Evolutionary conservation across 2,329 filamentous ascomycete genomes (phyloP), one percentile per base, ranked within the genome.

Genomic region (Rasamsonia emersonii): DNA sequence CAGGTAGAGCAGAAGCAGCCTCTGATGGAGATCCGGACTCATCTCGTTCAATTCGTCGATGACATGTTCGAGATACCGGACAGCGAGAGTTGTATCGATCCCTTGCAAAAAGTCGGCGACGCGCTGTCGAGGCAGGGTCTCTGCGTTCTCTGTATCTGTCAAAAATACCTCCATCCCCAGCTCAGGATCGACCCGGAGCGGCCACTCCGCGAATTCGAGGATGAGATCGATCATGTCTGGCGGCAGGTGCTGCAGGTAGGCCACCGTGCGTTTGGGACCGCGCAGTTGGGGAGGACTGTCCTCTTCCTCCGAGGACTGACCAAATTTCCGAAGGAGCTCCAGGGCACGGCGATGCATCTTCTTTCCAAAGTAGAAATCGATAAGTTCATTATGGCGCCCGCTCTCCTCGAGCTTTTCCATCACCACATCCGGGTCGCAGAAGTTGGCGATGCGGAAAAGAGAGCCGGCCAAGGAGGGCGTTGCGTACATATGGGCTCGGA

Each of bases 341-440:
- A 98, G 64, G 0, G 91, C 89, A 50, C 93, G 79, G 11, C 80
- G 77, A 58, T 98, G 91, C 24, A 96, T 71, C 56, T 82, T 88
- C 64, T 98, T 98, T 41, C 91, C 91, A 49, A 93, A 86, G 45
- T 96, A 79, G 53, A 98, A 98, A 56, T 96, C 89, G n/a, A 98
- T 86, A 2, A 98, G 67, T 60, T 96, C 89, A 31, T 81, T 89
- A 58, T 93, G 95, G 18, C 88, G 77, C 36, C 83, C 83, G 24
- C 80, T 85, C 54, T 94, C 85, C 38, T 94, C 77, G 4, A 98
- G 67, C 47, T 86, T 86, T 57, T 94, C 84, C 53, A 94, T 91
- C 14, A 98, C 89, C 3, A 96, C 91, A 18, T 85, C 81, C 0
- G 91, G 89, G 47, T 98, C 89, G 56, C 91, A 96, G 53, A 95